These are phyloP conservation scores for Acacia acuminata DNA, from an alignment of 306 rosid species.

Conservation along the genomic window DNA sequence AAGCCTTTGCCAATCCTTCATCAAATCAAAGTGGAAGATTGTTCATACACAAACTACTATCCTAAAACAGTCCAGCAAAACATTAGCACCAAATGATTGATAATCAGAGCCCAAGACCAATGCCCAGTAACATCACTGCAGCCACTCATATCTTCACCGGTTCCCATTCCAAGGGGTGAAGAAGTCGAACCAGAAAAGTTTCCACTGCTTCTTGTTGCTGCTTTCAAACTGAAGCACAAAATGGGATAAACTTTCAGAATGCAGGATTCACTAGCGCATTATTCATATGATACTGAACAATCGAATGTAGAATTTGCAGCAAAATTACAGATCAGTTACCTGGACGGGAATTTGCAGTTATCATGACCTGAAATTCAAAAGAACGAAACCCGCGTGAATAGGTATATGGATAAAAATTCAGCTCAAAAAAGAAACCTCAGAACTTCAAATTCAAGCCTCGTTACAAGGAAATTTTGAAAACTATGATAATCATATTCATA, in stretches of 20 bases:
- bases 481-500: not conserved
- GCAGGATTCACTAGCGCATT: not conserved
- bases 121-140: constrained; percentile 31
- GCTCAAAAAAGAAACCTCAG: not conserved
- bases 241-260: constrained; percentile 3
- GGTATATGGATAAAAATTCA: not conserved
- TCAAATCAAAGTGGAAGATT: not conserved
- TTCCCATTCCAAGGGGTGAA: constrained; percentile 48
- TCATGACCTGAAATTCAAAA: constrained; percentile 60
- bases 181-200: constrained; percentile 54
- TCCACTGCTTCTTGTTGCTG: constrained; percentile 45
- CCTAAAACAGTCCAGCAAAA: constrained; percentile 8
- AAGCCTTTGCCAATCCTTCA: constrained; percentile 32
- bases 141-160: constrained; percentile 57
- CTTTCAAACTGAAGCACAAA: constrained; percentile 51
- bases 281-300: not conserved
- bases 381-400: not conserved
- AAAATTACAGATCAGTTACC: constrained; percentile 49
- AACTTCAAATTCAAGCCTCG: not conserved
- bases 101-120: constrained; percentile 55
- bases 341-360: constrained; percentile 81
- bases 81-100: constrained; percentile 42
- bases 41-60: not conserved
- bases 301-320: not conserved
- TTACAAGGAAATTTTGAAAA: not conserved